phyloP scores from a whole-genome alignment of 2,329 filamentous ascomycete species.

The Nigrospora osmanthi region DNA sequence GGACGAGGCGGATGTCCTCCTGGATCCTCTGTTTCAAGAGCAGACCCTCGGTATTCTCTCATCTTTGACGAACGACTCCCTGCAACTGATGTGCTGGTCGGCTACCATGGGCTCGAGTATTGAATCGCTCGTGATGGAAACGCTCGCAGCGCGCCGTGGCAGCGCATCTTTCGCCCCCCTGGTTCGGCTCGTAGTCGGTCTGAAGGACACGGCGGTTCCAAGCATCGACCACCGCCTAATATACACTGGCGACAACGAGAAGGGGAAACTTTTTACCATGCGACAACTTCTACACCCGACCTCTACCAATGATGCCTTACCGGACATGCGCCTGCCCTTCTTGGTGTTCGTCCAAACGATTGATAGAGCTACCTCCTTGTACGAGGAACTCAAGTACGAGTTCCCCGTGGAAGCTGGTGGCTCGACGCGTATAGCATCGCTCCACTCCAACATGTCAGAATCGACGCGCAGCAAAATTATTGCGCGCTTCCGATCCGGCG shows the following conservation, averaged over 20 bases:
- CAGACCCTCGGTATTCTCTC: conserved; percentile 83
- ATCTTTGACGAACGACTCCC: conserved; percentile 60
- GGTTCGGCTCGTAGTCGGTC: conserved; percentile 82
- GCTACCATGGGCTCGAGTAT: conserved; percentile 95
- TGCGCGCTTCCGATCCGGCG: conserved; percentile 80
- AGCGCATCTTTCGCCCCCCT: conserved; percentile 42
- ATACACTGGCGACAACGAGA: conserved; percentile 78
- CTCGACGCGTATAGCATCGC: conserved; percentile 73
- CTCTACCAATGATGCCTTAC: conserved; percentile 43
- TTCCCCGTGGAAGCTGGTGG: conserved; percentile 85
- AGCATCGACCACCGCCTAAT: conserved; percentile 84
- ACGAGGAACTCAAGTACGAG: conserved; percentile 88
- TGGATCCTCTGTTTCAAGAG: conserved; percentile 83
- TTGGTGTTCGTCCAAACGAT: conserved; percentile 97
- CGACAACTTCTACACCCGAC: conserved; percentile 81
- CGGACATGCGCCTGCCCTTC: conserved; percentile 74
- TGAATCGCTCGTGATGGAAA: conserved; percentile 67
- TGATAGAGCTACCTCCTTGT: conserved; percentile 76
- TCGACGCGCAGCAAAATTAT: conserved; percentile 71
- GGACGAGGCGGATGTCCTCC: conserved; percentile 90
- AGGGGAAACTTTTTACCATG: conserved; percentile 85
- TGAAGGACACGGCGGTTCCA: conserved; percentile 92
- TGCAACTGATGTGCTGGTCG: conserved; percentile 83
- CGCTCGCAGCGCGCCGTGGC: conserved; percentile 48
- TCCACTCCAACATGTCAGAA: conserved; percentile 81